Percentiles rank a stretch among this genome's conserved stretches.
Conservation (phyloP, 257 asterid genomes). For the Anisodus acutangulus region DNA sequence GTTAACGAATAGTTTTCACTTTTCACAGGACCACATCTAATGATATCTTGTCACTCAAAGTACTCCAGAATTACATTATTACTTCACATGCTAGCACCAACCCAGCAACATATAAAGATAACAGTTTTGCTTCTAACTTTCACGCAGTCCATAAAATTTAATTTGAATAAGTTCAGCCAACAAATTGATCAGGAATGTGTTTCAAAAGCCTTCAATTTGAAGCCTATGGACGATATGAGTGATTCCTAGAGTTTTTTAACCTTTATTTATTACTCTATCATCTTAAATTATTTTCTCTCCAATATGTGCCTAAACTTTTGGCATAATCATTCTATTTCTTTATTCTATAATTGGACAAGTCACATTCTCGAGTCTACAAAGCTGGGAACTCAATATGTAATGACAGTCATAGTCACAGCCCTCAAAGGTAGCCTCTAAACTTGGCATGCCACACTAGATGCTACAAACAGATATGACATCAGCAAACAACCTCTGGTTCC, state of each 20-base stretch:
- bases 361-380: background rate
- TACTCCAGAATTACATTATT: conserved; percentile 1
- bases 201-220: background rate
- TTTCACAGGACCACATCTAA: background rate
- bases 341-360: background rate
- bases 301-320: background rate
- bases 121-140: background rate
- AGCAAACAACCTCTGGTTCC: background rate
- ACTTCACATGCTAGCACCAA: background rate
- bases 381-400: background rate
- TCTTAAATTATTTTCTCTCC: background rate
- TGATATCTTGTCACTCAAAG: background rate
- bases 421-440: background rate
- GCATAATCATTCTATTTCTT: background rate
- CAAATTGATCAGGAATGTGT: background rate
- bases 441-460: background rate
- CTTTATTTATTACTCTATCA: background rate
- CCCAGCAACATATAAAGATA: background rate
- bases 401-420: background rate
- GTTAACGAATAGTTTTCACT: background rate
- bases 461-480: background rate
- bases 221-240: background rate
- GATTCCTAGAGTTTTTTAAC: background rate
- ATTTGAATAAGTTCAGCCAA: background rate
- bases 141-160: conserved; percentile 17